Evolutionary conservation across 768 basidiomycete genomes (phyloP), one percentile per base, ranked within the genome.

Genomic region (Boletellus emodensis): DNA sequence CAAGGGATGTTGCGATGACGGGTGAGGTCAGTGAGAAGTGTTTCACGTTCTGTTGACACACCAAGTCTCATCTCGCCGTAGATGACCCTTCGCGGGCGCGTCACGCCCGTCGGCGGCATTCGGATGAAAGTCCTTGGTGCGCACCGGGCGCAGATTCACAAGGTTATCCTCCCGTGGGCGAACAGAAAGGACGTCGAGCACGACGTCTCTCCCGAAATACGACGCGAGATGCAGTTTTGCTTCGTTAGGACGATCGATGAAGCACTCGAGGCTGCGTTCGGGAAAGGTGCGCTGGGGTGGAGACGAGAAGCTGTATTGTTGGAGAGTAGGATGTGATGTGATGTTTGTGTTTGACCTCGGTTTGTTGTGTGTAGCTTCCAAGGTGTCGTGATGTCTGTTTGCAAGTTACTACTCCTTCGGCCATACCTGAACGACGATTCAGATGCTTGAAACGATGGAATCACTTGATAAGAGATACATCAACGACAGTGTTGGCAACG

Each of bases 111-210:
- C 2, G 92, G 92, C 4, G 92, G 92, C 0, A 89, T 95, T 68
- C 92, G 93, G 63, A 93, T 94, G 75, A 91, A 91, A 64, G 77
- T 94, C 1, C 78, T 95, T 15, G 92, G 91, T 15, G 93, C 93
- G 0, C 91, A 94, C 65, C 83, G 93, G 6, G 90, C 90, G 2
- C 82, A 86, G 33, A 81, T 94, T 39, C 84, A 76, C 42, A 93
- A 85, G 62, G 81, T 95, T 33, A 85, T 96, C 48, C 73, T 96
- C 6, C 93, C 94, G 0, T 83, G 78, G 72, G 82, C 83, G 26
- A 96, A 95, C 61, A 75, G 83, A 48, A 91, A 91, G 59, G 91
- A 96, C 51, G 90, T 94, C 15, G 84, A 89, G 58, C 84, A 87
- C 58, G 94, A 94, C 53, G 82, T 91, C 0, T 84, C 90, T 6